Base-by-base conservation (phyloP, 805 yeast species). In the Candida alai region DNA sequence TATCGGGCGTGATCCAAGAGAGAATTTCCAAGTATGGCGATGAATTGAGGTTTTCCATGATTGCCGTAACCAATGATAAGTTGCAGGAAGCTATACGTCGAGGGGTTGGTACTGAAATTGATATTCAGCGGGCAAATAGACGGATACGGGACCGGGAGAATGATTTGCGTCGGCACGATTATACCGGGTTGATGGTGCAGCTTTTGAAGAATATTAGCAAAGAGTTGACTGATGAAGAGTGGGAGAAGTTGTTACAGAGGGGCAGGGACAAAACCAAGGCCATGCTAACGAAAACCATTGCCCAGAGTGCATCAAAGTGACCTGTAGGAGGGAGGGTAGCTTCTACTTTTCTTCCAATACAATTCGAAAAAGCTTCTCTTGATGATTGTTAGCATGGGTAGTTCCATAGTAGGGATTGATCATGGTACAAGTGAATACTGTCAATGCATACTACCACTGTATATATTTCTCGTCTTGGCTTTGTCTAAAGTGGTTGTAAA, bases 31-130 rank as follows among this genome's bases (percentile, higher is more conserved):
- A 65, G 36, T 72, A 69, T 41, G 63, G 64, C 2, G 58, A 63
- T 19, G 84, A 78, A 45, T 60, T 76, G 36, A 63, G 81, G 26
- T 80, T 78, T 48, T 74, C 79, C 4, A 58, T 76, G 20, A 50
- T 78, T 24, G 82, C 74, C 0, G 60, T 79, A 17, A 65, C 78
- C 25, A 61, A 65, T 39, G 76, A 79, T 45, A 66, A 69, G 47
- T 60, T 78, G 36, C 51, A 58, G 27, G 51, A 56, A 12, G 57
- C 53, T 23, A 36, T 51, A 30, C 56, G 51, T 18, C 42, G 57
- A 12, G 74, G 70, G 4, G 79, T 77, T 40, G 47, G 47, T 12
- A 56, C 50, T 2, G 59, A 58, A 7, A 44, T 64, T 3, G 51
- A 48, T 3, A 48, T 49, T 25, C 84, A 78, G 45, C 41, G 62